A percentile compares a stretch with the other conserved stretches of the same genome.
Evolutionary conservation across 164 flowering plant genomes (phyloP).

Genomic region (Liriodendron chinense): DNA sequence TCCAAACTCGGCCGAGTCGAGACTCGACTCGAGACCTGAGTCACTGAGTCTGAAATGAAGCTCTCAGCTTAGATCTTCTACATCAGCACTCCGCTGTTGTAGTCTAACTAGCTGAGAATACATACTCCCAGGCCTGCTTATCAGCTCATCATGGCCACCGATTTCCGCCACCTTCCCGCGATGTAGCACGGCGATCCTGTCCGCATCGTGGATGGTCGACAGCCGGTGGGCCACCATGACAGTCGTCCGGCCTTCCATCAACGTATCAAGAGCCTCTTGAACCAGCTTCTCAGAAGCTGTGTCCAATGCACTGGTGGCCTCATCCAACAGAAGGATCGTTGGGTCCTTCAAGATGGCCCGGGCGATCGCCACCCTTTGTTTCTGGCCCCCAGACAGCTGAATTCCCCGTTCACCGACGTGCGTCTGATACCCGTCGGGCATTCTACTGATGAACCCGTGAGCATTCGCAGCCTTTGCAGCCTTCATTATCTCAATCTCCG

Average conservation of each 20-base stretch:
- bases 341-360: constrained; percentile 73
- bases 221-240: constrained; percentile 87
- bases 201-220: constrained; percentile 72
- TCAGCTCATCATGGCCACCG: constrained; percentile 66
- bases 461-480: constrained; percentile 84
- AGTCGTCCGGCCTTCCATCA: constrained; percentile 69
- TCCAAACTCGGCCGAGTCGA: too few relatives aligned
- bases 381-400: constrained; percentile 91
- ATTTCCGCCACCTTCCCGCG: constrained; percentile 56
- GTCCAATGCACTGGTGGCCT: constrained; percentile 87
- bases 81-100: constrained; percentile 28
- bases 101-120: constrained; percentile 47
- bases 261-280: constrained; percentile 73
- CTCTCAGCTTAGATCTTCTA: not conserved
- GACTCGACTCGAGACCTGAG: too few relatives aligned
- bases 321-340: constrained; percentile 68
- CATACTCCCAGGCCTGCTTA: constrained; percentile 27
- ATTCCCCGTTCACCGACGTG: constrained; percentile 86
- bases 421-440: constrained; percentile 71
- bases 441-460: constrained; percentile 62
- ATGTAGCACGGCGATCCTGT: constrained; percentile 75
- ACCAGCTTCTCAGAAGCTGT: constrained; percentile 80
- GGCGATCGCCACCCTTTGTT: constrained; percentile 90
- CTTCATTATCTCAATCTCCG: constrained; percentile 61
- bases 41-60: too few relatives aligned